Conservation (phyloP, 352 stramenopile genomes). For the Aphanomyces stellatus region DNA sequence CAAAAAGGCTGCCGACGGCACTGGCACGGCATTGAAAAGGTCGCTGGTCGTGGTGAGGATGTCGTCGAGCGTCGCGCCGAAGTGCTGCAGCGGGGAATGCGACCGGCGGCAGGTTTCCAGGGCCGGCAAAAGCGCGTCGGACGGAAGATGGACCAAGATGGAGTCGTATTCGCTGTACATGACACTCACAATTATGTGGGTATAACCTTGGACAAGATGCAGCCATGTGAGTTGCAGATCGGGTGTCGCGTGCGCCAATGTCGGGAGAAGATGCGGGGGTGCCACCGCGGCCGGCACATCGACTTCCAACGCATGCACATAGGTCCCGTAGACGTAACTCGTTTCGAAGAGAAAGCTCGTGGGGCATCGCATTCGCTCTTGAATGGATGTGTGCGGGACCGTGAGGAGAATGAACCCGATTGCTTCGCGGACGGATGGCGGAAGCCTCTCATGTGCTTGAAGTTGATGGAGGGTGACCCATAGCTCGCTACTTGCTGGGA, state of each 20-base stretch:
- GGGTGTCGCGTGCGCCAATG: neutral
- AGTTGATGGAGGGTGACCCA: too few relatives aligned
- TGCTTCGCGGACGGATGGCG: too few relatives aligned
- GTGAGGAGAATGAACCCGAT: too few relatives aligned
- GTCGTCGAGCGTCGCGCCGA: neutral
- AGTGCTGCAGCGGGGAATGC: neutral
- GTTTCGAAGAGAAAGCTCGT: neutral
- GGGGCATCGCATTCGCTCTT: neutral
- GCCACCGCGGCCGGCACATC: neutral
- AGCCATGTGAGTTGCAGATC: neutral
- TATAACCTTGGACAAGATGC: neutral
- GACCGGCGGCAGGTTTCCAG: neutral
- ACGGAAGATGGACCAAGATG: neutral
- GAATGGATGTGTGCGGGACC: too few relatives aligned
- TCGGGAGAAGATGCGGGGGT: neutral
- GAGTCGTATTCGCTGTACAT: neutral
- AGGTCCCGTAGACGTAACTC: neutral
- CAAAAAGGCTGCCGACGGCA: neutral
- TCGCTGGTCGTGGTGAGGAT: neutral
- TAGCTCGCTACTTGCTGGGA: too few relatives aligned
- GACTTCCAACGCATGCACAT: neutral
- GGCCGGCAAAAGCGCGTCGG: neutral
- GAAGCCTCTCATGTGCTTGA: too few relatives aligned
- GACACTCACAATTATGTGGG: neutral
- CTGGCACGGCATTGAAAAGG: neutral